These are phyloP conservation scores for Boletus huronensis DNA, from an alignment of 768 basidiomycete genomes.

Conservation along the genomic window DNA sequence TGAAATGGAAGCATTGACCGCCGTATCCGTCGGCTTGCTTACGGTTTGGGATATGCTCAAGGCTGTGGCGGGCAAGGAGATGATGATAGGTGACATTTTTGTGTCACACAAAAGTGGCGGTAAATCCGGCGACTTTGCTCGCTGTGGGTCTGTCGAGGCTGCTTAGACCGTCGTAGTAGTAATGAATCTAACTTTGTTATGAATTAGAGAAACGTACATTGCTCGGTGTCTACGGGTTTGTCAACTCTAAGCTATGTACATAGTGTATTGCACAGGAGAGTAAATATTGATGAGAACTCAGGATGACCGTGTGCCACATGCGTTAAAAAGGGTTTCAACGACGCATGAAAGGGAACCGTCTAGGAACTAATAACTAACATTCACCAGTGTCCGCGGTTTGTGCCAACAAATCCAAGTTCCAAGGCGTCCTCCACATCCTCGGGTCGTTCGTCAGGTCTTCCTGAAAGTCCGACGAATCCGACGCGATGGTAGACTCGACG, in stretches of 20 bases:
- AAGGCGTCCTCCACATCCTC: slow-evolving; percentile 46
- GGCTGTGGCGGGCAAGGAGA: slow-evolving; percentile 82
- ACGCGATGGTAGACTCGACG: slow-evolving; percentile 51
- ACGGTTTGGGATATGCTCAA: slow-evolving; percentile 96
- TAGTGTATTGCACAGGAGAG: not conserved
- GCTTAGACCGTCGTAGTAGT: not conserved
- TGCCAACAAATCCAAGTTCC: slow-evolving; percentile 51
- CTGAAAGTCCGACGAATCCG: slow-evolving; percentile 48
- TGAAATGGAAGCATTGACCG: slow-evolving; percentile 92
- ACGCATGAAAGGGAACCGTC: not conserved
- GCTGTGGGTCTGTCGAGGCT: slow-evolving; percentile 1
- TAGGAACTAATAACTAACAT: not conserved
- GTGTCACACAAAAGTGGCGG: slow-evolving; percentile 73
- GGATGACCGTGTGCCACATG: not conserved
- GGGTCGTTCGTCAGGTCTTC: slow-evolving; percentile 27
- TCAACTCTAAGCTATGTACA: not conserved
- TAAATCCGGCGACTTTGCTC: slow-evolving; percentile 63
- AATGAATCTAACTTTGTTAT: not conserved
- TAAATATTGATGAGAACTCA: not conserved
- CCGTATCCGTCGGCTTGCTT: slow-evolving; percentile 70
- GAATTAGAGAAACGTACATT: not conserved
- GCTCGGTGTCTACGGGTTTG: not conserved
- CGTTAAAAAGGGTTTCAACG: not conserved
- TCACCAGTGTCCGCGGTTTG: slow-evolving; percentile 54
- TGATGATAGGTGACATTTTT: slow-evolving; percentile 69